phyloP scores from a whole-genome alignment of 441 rosid species.

The Metrosideros polymorpha region DNA sequence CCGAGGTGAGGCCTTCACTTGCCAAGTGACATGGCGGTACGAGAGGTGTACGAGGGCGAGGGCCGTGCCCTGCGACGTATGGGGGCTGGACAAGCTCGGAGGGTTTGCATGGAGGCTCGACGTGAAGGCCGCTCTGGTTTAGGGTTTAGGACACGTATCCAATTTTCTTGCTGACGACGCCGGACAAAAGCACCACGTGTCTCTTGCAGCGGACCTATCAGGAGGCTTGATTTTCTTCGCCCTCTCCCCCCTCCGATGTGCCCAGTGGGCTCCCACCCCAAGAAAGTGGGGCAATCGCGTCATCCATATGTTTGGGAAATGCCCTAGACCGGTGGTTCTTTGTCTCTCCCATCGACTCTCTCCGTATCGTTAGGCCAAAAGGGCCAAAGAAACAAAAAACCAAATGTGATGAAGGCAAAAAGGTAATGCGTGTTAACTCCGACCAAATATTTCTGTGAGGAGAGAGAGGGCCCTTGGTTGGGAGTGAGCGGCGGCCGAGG shows the following conservation, averaged over 20 bases:
- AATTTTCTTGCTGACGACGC: background rate
- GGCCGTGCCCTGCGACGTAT: background rate
- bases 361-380: background rate
- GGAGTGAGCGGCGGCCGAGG: background rate
- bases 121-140: slow-evolving; percentile 5
- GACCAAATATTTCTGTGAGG: background rate
- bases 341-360: background rate
- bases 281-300: background rate
- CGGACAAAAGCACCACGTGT: background rate
- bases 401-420: background rate
- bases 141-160: background rate
- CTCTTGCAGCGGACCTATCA: background rate
- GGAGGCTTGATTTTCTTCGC: no score
- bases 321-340: background rate
- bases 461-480: background rate
- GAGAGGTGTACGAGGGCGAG: background rate
- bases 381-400: background rate
- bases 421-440: fast-evolving
- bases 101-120: slow-evolving; percentile 4
- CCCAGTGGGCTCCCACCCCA: background rate
- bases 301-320: background rate
- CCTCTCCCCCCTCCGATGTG: background rate
- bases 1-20: background rate
- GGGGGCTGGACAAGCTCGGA: background rate
- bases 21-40: background rate